A percentile compares a stretch with the other conserved stretches of the same genome.
Conservation (phyloP, 306 rosid species). For the Fagus sylvatica region DNA sequence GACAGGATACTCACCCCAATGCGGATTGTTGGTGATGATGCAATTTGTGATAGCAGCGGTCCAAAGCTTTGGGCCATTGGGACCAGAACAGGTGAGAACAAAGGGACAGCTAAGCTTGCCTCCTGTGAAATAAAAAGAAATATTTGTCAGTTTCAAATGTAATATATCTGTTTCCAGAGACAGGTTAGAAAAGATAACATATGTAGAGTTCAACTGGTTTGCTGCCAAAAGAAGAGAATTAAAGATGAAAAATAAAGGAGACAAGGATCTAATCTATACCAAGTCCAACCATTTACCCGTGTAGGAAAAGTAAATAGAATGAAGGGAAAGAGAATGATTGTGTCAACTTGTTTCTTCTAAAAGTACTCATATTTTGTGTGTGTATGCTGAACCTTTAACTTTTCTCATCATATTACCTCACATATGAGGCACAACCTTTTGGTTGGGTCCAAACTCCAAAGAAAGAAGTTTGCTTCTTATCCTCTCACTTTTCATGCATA, state of each 20-base stretch:
- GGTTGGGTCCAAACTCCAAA: not conserved
- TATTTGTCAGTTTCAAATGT: conserved; percentile 17
- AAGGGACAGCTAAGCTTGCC: conserved; percentile 88
- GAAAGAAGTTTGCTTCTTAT: not conserved
- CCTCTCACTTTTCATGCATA: conserved; percentile 12
- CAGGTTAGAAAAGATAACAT: not conserved
- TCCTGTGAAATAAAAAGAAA: conserved; percentile 53
- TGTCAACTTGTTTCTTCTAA: not conserved
- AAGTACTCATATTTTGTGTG: not conserved
- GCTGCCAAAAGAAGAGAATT: not conserved
- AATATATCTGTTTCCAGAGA: not conserved
- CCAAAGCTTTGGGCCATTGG: conserved; percentile 95
- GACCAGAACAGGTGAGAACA: conserved; percentile 90
- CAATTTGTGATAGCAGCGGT: conserved; percentile 88
- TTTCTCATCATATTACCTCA: not conserved
- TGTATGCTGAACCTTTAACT: not conserved
- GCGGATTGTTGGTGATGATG: conserved; percentile 86
- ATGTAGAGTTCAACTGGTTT: conserved; percentile 1
- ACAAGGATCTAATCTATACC: not conserved
- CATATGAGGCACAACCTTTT: not conserved
- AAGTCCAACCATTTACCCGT: not conserved
- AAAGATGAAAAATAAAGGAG: not conserved
- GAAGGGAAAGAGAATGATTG: not conserved
- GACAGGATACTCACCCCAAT: conserved; percentile 72
- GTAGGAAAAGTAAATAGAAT: not conserved